These are phyloP conservation scores for Solanum peruvianum DNA, from an alignment of 257 asterid species.

Conservation along the genomic window DNA sequence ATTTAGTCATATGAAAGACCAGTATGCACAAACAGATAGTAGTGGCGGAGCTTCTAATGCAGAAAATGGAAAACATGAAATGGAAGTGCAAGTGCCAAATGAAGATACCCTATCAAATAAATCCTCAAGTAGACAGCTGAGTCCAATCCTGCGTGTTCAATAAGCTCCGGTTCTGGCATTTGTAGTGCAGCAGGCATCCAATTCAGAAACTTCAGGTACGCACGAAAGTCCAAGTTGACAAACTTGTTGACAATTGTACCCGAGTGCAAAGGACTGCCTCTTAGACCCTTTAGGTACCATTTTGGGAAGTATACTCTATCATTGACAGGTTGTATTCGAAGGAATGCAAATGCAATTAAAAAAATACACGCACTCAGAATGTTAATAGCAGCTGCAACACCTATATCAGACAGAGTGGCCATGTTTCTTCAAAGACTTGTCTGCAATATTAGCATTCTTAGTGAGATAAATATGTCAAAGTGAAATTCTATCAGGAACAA, in stretches of 20 bases:
- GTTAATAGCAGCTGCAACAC: slow-evolving; percentile 70
- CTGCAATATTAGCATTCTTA: slow-evolving; percentile 3
- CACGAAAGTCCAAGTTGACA: slow-evolving; percentile 75
- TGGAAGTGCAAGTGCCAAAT: neutral
- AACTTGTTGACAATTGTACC: slow-evolving; percentile 55
- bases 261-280: slow-evolving; percentile 58
- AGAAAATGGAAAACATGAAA: neutral
- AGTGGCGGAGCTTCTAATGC: neutral
- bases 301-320: slow-evolving; percentile 95
- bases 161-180: slow-evolving; percentile 96
- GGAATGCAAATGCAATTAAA: slow-evolving; percentile 77
- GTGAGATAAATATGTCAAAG: neutral
- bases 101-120: slow-evolving; percentile 74
- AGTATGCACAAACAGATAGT: neutral
- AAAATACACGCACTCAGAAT: slow-evolving; percentile 61
- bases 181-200: slow-evolving; percentile 91
- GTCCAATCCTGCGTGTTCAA: slow-evolving; percentile 92
- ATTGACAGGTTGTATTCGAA: slow-evolving; percentile 84
- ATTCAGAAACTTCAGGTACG: slow-evolving; percentile 64
- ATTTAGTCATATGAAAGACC: neutral
- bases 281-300: slow-evolving; percentile 88
- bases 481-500: neutral
- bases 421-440: slow-evolving; percentile 20
- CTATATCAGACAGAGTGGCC: slow-evolving; percentile 77
- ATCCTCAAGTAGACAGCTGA: slow-evolving; percentile 87